Percentiles rank a stretch among this genome's conserved stretches.
These are phyloP conservation scores for Grammothele lineata DNA, from an alignment of 768 basidiomycete species.

Conservation along the genomic window DNA sequence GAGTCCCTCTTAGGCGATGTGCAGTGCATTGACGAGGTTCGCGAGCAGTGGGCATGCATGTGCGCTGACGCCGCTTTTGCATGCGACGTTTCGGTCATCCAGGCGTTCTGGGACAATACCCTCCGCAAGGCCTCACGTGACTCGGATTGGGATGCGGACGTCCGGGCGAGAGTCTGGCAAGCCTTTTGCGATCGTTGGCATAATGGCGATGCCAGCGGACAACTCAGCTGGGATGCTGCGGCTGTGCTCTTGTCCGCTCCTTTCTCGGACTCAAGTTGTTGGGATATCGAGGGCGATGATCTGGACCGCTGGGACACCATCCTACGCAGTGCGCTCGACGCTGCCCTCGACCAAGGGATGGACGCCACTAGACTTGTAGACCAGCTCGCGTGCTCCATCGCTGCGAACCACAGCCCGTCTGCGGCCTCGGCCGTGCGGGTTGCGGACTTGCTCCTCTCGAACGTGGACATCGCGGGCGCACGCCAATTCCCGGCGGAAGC, in stretches of 20 bases:
- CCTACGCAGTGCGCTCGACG: constrained; percentile 45
- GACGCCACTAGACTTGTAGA: constrained; percentile 53
- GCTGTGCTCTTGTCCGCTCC: constrained; percentile 54
- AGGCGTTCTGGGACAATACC: constrained; percentile 37
- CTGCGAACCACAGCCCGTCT: constrained; percentile 34
- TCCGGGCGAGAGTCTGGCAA: constrained; percentile 53
- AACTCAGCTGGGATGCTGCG: constrained; percentile 50
- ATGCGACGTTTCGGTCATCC: constrained; percentile 44
- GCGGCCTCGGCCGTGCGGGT: constrained; percentile 44
- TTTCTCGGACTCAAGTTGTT: constrained; percentile 41
- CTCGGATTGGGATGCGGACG: constrained; percentile 37
- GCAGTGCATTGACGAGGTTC: constrained; percentile 40
- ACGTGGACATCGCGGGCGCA: constrained; percentile 46
- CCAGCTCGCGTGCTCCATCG: constrained; percentile 46
- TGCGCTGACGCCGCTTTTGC: constrained; percentile 51
- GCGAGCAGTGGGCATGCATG: constrained; percentile 54
- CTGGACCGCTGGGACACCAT: constrained; percentile 57
- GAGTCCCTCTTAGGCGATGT: constrained; percentile 40
- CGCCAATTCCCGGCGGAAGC: constrained; percentile 50
- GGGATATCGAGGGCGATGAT: constrained; percentile 54
- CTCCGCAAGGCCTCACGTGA: constrained; percentile 8
- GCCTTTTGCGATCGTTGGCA: constrained; percentile 55
- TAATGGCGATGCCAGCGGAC: constrained; percentile 22
- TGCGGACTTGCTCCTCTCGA: constrained; percentile 56
- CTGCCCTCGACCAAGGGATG: constrained; percentile 57